Base-by-base conservation (phyloP, 2,329 filamentous ascomycete genomes). In the Talaromyces sp. region DNA sequence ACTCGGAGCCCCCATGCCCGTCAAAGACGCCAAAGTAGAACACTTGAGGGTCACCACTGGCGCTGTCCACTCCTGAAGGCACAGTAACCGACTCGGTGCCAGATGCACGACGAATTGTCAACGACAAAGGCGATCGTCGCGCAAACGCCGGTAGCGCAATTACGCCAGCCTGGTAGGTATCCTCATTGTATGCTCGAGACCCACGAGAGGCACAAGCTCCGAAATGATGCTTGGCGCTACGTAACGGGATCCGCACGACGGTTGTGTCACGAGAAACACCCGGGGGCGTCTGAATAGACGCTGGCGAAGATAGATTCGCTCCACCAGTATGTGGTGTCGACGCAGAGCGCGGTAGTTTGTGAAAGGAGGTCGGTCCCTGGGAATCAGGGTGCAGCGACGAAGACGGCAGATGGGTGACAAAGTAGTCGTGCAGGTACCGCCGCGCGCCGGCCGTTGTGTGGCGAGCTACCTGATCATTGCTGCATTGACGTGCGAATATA, bases 1-100 rank as follows among this genome's bases (percentile, higher is more conserved):
- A 98, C 73, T 96, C 90, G 21, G 81, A 84, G 21, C 95, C 95
- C 10, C 95, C 95, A 77, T 99, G 95, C 2, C 95, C 95, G 75
- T 99, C 95, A 70, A 98, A 99, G 1, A 98, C 87, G 1, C 86
- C 93, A 81, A 97, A 99, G 75, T 98, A 99, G 75, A 99, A 99
- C 35, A 98, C 88, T 72, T 98, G 93, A 1, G 93, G 93, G 71
- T 98, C 93, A 2, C 93, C 93, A 64, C 86, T 89, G 1, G 89
- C 86, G 65, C 88, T 89, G 61, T 90, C 89, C 6, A 91, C 90
- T 10, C 65, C 75, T 10, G 65, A 62, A 8, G 66, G 53, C 6
- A 63, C 55, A 26, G 64, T 46, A 26, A 62, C 29, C 9, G 84
- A 26, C 50, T 63, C 62, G 43, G 65, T 66, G 49, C 65, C 68